Percentiles rank a stretch among this genome's conserved stretches.
Evolutionary conservation across 2,329 filamentous ascomycete genomes (phyloP).

Genomic region (Penicillium occitanis): DNA sequence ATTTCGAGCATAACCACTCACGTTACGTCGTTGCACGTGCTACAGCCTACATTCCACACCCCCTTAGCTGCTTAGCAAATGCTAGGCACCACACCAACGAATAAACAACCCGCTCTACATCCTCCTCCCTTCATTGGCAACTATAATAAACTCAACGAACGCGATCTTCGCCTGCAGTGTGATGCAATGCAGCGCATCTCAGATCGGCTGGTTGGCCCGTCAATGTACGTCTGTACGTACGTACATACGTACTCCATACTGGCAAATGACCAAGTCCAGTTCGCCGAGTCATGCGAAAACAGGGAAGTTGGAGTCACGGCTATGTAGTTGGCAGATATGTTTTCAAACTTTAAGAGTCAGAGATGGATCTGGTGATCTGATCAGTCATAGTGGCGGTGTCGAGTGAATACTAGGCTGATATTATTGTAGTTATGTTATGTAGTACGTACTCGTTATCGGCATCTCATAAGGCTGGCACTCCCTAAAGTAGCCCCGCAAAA

Average conservation of each 20-base stretch:
- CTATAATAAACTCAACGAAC: not conserved
- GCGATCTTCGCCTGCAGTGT: constrained; percentile 6
- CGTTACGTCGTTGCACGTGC: not conserved
- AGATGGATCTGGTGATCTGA: constrained; percentile 3
- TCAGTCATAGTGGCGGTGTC: constrained; percentile 13
- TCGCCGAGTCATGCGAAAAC: not conserved
- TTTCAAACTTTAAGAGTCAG: not conserved
- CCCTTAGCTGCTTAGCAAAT: not conserved
- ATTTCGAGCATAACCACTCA: not conserved
- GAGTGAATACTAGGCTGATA: not conserved
- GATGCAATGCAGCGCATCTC: constrained; percentile 12
- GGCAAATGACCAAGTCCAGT: not conserved
- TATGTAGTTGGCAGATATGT: not conserved
- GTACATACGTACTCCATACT: not conserved
- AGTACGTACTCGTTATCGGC: not conserved
- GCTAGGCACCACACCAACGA: not conserved
- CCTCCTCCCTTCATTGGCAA: not conserved
- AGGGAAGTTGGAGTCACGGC: not conserved
- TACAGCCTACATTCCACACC: not conserved
- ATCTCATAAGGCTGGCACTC: constrained; percentile 9
- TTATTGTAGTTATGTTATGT: too few species aligned
- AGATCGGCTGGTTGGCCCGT: constrained; percentile 4
- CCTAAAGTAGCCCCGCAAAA: constrained; percentile 15
- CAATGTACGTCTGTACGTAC: not conserved
- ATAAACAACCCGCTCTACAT: not conserved